Evolutionary conservation across 2,329 filamentous ascomycete genomes (phyloP).

Genomic region (Clonostachys chloroleuca): DNA sequence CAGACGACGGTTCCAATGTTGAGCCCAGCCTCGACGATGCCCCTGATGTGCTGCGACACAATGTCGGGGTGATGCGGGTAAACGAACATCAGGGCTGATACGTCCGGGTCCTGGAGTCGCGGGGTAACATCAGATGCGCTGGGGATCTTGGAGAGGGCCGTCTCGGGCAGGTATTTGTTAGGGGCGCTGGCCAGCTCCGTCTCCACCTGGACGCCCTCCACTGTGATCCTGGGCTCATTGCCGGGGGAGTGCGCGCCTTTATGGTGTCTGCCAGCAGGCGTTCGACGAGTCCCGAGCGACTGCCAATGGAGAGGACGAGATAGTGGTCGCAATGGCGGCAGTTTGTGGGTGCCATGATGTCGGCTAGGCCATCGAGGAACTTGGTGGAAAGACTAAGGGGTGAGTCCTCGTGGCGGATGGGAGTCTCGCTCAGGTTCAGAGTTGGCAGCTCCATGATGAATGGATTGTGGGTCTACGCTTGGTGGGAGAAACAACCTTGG

Average conservation of each 20-base stretch:
- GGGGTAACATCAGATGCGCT: conserved; percentile 21
- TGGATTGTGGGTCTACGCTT: too few species aligned
- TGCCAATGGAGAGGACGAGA: conserved; percentile 18
- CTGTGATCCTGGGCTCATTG: conserved; percentile 1
- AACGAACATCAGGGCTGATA: conserved; percentile 19
- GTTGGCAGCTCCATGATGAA: not conserved
- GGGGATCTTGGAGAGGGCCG: conserved; percentile 15
- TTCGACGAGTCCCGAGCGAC: conserved; percentile 20
- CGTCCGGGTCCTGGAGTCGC: conserved; percentile 12
- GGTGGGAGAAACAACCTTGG: too few species aligned
- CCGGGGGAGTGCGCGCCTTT: conserved; percentile 1
- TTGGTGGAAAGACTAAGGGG: conserved; percentile 18
- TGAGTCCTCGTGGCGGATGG: conserved; percentile 16
- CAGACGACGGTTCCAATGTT: conserved; percentile 10
- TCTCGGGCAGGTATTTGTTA: conserved; percentile 18
- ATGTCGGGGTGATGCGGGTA: conserved; percentile 23
- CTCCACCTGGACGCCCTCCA: conserved; percentile 19
- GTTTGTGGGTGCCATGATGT: conserved; percentile 1
- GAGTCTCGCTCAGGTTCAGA: conserved; percentile 1
- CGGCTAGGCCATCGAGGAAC: conserved; percentile 11
- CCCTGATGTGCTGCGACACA: conserved; percentile 16
- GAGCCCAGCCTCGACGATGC: not conserved
- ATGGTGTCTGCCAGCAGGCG: conserved; percentile 10
- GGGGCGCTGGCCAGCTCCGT: conserved; percentile 4
- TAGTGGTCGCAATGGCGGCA: too few species aligned